A percentile compares a stretch with the other conserved stretches of the same genome.
These are phyloP conservation scores for Metschnikowia cerradonensis DNA, from an alignment of 805 yeast species.

Conservation along the genomic window DNA sequence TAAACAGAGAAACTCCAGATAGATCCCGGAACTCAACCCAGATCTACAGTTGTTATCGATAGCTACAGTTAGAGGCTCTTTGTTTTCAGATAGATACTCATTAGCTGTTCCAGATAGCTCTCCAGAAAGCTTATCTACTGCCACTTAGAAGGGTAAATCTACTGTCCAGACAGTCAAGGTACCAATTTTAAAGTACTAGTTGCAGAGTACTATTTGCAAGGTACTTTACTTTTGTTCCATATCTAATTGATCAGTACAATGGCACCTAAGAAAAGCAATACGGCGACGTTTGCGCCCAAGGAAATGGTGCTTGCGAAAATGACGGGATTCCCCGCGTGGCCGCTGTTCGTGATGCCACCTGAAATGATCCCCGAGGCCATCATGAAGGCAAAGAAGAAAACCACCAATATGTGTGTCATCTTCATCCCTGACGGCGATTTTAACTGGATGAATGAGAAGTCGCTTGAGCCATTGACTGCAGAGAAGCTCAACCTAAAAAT, in stretches of 20 bases:
- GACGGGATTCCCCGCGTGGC: constrained; percentile 48
- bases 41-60: no score
- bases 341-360: constrained; percentile 44
- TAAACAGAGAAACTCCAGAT: no score
- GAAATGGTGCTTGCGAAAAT: constrained; percentile 44
- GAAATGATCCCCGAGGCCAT: constrained; percentile 34
- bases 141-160: no score
- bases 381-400: constrained; percentile 32
- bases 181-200: no score
- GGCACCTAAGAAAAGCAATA: constrained; percentile 31
- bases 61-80: no score
- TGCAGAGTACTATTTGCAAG: no score
- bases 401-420: constrained; percentile 38
- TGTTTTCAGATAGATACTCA: no score
- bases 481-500: constrained; percentile 29
- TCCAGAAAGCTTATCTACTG: no score
- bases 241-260: constrained; percentile 12
- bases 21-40: no score
- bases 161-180: no score
- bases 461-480: constrained; percentile 28
- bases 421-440: constrained; percentile 46
- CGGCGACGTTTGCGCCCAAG: constrained; percentile 25
- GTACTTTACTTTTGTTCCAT: no score
- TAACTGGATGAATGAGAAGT: constrained; percentile 42
- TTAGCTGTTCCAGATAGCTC: no score